These are phyloP conservation scores for Aspergillus nomiae DNA, from an alignment of 2,329 filamentous ascomycete species.

Conservation along the genomic window DNA sequence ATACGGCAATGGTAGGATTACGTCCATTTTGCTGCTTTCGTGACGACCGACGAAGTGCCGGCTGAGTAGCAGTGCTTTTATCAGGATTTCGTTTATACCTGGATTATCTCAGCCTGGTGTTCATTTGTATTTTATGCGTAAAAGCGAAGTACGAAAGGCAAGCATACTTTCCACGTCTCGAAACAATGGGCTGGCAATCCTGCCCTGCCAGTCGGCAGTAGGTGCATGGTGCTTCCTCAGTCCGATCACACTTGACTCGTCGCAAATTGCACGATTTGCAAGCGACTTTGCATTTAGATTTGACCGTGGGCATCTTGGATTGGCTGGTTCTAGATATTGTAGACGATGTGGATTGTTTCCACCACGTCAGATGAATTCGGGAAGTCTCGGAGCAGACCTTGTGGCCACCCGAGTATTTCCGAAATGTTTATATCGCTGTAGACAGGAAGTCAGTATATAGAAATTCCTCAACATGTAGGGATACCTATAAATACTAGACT, in stretches of 20 bases:
- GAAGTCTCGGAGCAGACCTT: not conserved
- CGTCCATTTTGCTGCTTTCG: not conserved
- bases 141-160: not conserved
- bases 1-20: not conserved
- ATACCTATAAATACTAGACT: not conserved
- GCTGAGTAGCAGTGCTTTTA: not conserved
- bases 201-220: slow-evolving; percentile 7
- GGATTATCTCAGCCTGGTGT: not conserved
- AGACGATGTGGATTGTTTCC: not conserved
- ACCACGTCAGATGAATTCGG: not conserved
- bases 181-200: slow-evolving; percentile 14
- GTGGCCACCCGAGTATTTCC: not conserved
- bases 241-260: slow-evolving; percentile 13
- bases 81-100: not conserved
- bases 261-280: slow-evolving; percentile 11
- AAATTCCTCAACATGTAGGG: not conserved
- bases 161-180: slow-evolving; percentile 14
- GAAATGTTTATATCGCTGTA: not conserved
- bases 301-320: not conserved
- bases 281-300: slow-evolving; percentile 7
- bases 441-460: not conserved
- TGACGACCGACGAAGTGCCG: not conserved
- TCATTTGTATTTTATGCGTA: not conserved
- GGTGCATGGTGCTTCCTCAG: slow-evolving; percentile 6
- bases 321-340: not conserved